Percentiles rank a stretch among this genome's conserved stretches.
phyloP scores from a whole-genome alignment of 352 stramenopile genomes.

The Peronospora tabacina region DNA sequence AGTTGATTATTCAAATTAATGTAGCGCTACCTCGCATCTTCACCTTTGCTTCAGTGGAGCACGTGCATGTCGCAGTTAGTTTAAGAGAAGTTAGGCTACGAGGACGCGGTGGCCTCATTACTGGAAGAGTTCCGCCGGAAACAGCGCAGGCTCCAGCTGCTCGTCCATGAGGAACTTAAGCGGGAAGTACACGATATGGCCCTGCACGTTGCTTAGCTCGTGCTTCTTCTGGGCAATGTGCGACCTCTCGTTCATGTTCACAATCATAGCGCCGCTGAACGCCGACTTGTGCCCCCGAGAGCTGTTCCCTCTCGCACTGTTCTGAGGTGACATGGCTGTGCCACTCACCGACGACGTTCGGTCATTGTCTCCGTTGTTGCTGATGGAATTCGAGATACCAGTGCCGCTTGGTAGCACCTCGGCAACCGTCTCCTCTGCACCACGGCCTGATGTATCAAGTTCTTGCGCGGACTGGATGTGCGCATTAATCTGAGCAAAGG shows the following conservation, averaged over 20 bases:
- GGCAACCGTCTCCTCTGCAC: constrained; percentile 24
- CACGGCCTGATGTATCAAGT: constrained; percentile 28
- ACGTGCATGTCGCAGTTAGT: not conserved
- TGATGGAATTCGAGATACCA: constrained; percentile 15
- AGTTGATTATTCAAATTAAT: not conserved
- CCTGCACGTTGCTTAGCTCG: constrained; percentile 58
- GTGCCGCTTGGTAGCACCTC: constrained; percentile 11
- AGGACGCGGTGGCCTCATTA: constrained; percentile 14
- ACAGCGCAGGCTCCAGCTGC: constrained; percentile 70
- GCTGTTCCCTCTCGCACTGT: constrained; percentile 14
- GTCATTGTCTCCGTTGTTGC: constrained; percentile 17
- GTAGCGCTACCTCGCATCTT: not conserved
- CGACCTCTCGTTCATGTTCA: constrained; percentile 61
- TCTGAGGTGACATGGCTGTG: constrained; percentile 14
- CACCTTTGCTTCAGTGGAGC: not conserved
- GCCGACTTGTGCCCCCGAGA: constrained; percentile 29
- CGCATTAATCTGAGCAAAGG: constrained; percentile 62
- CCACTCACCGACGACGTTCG: constrained; percentile 25
- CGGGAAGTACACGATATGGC: constrained; percentile 84
- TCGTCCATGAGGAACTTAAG: constrained; percentile 79
- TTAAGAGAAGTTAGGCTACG: not conserved
- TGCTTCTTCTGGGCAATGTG: constrained; percentile 58
- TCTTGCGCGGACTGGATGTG: constrained; percentile 30
- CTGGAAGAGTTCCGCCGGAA: constrained; percentile 78
- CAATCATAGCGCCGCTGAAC: constrained; percentile 52